These are phyloP conservation scores for Pelargonium nanum DNA, from an alignment of 345 rosid species.

Conservation along the genomic window DNA sequence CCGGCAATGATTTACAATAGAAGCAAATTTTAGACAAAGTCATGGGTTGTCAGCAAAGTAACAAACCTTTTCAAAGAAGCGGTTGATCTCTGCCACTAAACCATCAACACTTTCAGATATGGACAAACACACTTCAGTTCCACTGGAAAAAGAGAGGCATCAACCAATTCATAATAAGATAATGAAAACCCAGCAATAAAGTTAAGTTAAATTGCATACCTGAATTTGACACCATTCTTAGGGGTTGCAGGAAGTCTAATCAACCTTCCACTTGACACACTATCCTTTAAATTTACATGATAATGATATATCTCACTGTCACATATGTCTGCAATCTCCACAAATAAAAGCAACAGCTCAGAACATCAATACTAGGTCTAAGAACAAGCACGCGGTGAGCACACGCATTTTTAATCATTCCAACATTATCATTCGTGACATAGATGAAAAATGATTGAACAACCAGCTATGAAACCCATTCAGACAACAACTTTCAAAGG, in stretches of 20 bases:
- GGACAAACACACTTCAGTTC: slow-evolving; percentile 59
- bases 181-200: neutral
- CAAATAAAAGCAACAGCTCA: neutral
- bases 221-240: slow-evolving; percentile 66
- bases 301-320: slow-evolving; percentile 51
- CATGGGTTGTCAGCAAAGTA: slow-evolving; percentile 1
- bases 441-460: no score
- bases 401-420: neutral
- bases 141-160: slow-evolving; percentile 31
- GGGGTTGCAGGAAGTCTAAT: slow-evolving; percentile 56
- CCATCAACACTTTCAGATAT: slow-evolving; percentile 36
- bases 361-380: neutral
- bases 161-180: slow-evolving; percentile 5
- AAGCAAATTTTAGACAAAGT: neutral
- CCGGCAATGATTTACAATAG: neutral
- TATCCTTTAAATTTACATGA: slow-evolving; percentile 48
- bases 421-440: neutral
- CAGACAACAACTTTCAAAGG: neutral
- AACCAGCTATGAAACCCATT: no score
- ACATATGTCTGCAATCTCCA: slow-evolving; percentile 34
- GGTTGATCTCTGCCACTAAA: slow-evolving; percentile 29
- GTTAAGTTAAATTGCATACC: slow-evolving; percentile 27
- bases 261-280: slow-evolving; percentile 24
- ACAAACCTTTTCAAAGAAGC: slow-evolving; percentile 60
- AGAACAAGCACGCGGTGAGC: neutral